Base-by-base conservation (phyloP, 78 protist species). In the Polysphondylium violaceum region DNA sequence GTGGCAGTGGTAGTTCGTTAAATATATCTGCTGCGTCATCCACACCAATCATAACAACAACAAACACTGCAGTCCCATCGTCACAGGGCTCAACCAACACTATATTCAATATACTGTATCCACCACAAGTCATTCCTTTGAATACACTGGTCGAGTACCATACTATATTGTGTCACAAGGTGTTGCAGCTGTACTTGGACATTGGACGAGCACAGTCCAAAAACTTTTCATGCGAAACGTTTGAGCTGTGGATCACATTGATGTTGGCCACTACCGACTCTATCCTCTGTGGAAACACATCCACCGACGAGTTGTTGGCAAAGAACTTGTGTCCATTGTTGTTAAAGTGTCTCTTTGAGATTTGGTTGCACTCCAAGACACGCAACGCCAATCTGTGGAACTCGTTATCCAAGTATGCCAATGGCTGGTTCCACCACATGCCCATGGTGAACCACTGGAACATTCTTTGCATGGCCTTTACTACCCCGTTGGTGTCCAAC, bases 341-440 rank as follows among this genome's bases (percentile, higher is more conserved):
- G 4, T 40, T 83, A n/a, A 83, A 83, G 55, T 63, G 59, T 8
- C 25, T 83, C 19, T 83, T 69, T 58, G 91, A 83, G 76, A 67
- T 83, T 44, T 83, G 91, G 91, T 43, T 83, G n/a, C 91, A 83
- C 23, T 83, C 91, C 0, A 74, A 67, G 21, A 83, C 79, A 8
- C 8, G 29, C 11, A 83, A 83, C n/a, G 61, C 91, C 3, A n/a
- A 41, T 0, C 61, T 83, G 6, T 83, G 91, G 91, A 51, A 51
- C 17, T 33, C 59, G 19, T 33, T 83, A 4, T 21, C 47, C 0
- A 36, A 44, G 8, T 69, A 83, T 69, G 79, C 77, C 29, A 31
- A 35, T 56, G 91, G 91, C 4, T 83, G 91, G 91, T 44, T 83
- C 25, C 91, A 83, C 3, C 91, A 83, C 31, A 83, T 83, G 91